Percentiles rank a stretch among this genome's conserved stretches.
Evolutionary conservation across 169 alveolate species (phyloP).

Genomic region (Plasmodium fragile): DNA sequence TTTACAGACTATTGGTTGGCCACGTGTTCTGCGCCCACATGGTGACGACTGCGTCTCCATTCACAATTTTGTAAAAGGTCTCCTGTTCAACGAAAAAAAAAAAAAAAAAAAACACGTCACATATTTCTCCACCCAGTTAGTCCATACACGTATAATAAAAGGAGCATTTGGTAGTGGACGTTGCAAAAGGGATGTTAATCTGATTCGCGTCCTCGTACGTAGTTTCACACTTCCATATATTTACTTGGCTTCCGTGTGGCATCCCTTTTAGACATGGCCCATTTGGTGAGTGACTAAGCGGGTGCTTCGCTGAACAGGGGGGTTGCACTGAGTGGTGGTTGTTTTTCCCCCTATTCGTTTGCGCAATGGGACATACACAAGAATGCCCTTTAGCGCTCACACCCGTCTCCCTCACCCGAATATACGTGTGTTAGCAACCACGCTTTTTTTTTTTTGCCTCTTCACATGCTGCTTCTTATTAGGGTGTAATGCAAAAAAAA

Average conservation of each 20-base stretch:
- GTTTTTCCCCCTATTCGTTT: not conserved
- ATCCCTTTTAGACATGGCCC: not conserved
- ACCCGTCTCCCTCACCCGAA: not conserved
- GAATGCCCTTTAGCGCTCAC: not conserved
- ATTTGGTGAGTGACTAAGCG: not conserved
- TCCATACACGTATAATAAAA: not conserved
- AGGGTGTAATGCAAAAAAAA: not conserved
- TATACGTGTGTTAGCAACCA: not conserved
- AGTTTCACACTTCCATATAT: not conserved
- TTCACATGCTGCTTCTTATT: not conserved
- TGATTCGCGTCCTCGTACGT: not conserved
- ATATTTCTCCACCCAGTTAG: not conserved
- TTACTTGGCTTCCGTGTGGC: not conserved
- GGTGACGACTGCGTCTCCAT: not conserved
- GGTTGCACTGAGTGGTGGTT: not conserved
- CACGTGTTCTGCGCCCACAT: not conserved
- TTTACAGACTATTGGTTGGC: not conserved
- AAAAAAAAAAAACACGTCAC: not conserved
- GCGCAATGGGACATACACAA: not conserved
- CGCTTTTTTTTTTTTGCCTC: not conserved
- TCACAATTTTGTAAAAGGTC: not conserved
- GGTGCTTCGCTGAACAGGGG: not conserved
- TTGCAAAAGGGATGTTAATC: not conserved
- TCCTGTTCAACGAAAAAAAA: not conserved
- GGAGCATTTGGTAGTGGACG: not conserved